A percentile compares a stretch with the other conserved stretches of the same genome.
Conservation (phyloP, 2,329 filamentous ascomycete genomes). For the Thermomyces lanuginosus region DNA sequence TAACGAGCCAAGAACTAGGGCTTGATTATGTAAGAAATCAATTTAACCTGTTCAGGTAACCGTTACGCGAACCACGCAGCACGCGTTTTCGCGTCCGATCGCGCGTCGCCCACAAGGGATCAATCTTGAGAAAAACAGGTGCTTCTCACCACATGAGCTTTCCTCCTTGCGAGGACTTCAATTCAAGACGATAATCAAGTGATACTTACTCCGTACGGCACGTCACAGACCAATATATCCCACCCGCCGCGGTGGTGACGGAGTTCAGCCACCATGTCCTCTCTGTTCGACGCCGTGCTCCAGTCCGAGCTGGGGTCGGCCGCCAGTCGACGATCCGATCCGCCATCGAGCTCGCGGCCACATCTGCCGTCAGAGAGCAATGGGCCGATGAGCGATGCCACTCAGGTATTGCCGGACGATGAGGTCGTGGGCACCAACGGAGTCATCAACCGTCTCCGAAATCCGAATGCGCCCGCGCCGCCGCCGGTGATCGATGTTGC, state of each 20-base stretch:
- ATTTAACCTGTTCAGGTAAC: too few species aligned
- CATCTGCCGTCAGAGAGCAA: conserved; percentile 35
- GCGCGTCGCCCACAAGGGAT: too few species aligned
- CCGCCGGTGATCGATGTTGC: conserved; percentile 44
- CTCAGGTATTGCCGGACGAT: conserved; percentile 46
- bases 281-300: conserved; percentile 26
- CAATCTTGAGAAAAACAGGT: too few species aligned
- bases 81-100: too few species aligned
- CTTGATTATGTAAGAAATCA: too few species aligned
- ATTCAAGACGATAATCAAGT: too few species aligned
- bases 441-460: conserved; percentile 31
- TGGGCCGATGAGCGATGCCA: conserved; percentile 38
- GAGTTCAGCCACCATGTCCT: conserved; percentile 21
- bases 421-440: conserved; percentile 41
- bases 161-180: too few species aligned
- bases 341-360: conserved; percentile 39
- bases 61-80: too few species aligned
- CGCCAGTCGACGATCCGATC: conserved; percentile 20
- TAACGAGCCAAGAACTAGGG: too few species aligned
- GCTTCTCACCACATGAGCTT: too few species aligned
- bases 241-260: conserved; percentile 10
- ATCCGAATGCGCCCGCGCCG: conserved; percentile 36
- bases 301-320: conserved; percentile 26
- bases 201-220: too few species aligned
- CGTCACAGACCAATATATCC: too few species aligned